phyloP scores from a whole-genome alignment of 2,329 filamentous ascomycete species.

The Colletotrichum eremochloae region DNA sequence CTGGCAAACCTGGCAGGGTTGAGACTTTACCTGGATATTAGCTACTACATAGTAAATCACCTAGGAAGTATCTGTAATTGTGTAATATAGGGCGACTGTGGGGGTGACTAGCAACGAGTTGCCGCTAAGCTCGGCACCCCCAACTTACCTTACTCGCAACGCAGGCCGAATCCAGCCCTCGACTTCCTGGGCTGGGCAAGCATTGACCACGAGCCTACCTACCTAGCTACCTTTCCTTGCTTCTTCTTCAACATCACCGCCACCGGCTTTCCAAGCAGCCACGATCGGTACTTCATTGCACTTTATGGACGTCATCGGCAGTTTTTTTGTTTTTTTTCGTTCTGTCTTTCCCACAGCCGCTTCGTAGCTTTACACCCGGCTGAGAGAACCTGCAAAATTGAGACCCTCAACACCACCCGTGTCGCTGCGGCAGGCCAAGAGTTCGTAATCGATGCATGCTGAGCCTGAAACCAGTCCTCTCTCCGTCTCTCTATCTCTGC shows the following conservation, averaged over 20 bases:
- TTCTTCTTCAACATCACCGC: constrained; percentile 7
- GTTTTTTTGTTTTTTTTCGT: not conserved
- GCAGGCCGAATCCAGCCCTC: not conserved
- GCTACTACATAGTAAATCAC: not conserved
- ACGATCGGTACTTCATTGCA: not conserved
- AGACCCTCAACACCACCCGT: not conserved
- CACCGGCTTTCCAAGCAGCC: not conserved
- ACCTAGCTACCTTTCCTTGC: not conserved
- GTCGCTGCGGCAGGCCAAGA: not conserved
- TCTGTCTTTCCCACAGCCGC: not conserved
- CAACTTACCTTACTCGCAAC: constrained; percentile 32
- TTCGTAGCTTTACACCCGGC: not conserved
- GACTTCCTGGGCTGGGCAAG: not conserved
- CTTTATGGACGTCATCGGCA: not conserved
- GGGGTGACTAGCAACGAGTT: constrained; percentile 1
- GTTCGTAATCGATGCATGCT: not conserved
- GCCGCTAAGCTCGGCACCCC: not conserved
- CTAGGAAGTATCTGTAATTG: not conserved
- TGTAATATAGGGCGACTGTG: not conserved
- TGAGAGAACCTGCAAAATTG: not conserved
- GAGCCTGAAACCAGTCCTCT: constrained; percentile 5
- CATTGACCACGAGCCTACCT: not conserved
- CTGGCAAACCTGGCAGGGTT: not conserved
- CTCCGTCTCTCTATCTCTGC: not conserved
- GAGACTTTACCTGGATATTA: not conserved